phyloP scores from a whole-genome alignment of 805 yeast genomes.

The Saccharomycopsis fibuligera region DNA sequence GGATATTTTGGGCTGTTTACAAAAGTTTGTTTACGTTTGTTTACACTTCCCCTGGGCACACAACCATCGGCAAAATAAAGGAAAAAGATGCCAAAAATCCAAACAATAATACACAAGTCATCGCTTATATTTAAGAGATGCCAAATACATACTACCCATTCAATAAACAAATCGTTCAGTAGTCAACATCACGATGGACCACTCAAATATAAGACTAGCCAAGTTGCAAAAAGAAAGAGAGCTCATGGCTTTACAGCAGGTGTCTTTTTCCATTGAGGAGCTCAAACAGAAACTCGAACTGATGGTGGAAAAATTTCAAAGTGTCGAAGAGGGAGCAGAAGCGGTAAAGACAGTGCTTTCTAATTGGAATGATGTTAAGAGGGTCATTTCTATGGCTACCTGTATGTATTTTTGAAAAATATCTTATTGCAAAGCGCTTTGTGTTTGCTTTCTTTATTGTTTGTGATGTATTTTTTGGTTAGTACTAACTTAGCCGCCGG shows the following conservation, averaged over 20 bases:
- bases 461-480: not conserved
- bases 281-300: slow-evolving; percentile 15
- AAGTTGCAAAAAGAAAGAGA: slow-evolving; percentile 18
- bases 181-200: not conserved
- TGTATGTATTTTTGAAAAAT: no score
- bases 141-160: not conserved
- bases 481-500: not conserved
- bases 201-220: slow-evolving; percentile 6
- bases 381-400: slow-evolving; percentile 55
- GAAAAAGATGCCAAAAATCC: no score
- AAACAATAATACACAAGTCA: no score
- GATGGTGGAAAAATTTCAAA: slow-evolving; percentile 16
- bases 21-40: no score
- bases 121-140: no score
- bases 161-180: not conserved
- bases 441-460: no score
- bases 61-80: no score
- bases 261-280: slow-evolving; percentile 20
- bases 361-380: slow-evolving; percentile 59
- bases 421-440: no score
- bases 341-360: slow-evolving; percentile 52
- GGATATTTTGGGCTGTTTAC: no score
- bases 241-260: slow-evolving; percentile 20
- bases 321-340: slow-evolving; percentile 43
- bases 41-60: no score